Evolutionary conservation across 2,329 filamentous ascomycete genomes (phyloP), one percentile per base, ranked within the genome.

Genomic region (Fusarium xyrophilum): DNA sequence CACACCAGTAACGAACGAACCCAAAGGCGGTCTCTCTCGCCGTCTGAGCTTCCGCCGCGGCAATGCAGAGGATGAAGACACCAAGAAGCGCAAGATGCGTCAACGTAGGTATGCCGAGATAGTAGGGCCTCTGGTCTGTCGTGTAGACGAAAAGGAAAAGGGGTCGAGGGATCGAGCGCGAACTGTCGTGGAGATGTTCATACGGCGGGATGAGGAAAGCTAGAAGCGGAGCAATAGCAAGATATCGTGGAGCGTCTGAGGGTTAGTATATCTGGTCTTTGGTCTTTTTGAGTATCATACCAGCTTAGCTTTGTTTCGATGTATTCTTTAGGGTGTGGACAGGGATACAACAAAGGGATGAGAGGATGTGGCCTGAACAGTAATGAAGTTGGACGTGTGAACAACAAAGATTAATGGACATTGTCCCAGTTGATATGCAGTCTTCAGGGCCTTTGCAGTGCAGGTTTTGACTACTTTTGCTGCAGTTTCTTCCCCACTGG

Each of bases 121-220:
- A 0, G 90, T 96, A 68, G 86, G 87, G 2, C 81, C 81, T 2
- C 82, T 87, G 0, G 82, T 93, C 15, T 90, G 93, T 62, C 84
- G 89, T 11, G 72, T 71, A 38, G 81, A 78, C 60, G 80, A 81
- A 5, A 83, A 86, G 77, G 90, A 91, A 68, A 89, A 83, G 63
- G 79, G 81, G 0, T 78, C 83, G 17, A 88, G 89, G 67, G 91
- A 91, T 60, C 86, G 86, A 75, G 91, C 89, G 81, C 83, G 84
- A 58, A 84, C 84, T 13, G 79, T 94, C 15, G 76, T 96, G 32
- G 91, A 93, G 75, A 80, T 93, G 30, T 96, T 96, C 65, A 56
- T 82, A 56, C 74, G 76, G 59, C 73, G 74, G 44, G 78, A 79
- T 48, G 70, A 75, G 38, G 72, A 62, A 17, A 75, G 71, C 68